Evolutionary conservation across 1,139 yeast species (phyloP), one percentile per base, ranked within the genome.

Genomic region (Blastobotrys ciferrii): DNA sequence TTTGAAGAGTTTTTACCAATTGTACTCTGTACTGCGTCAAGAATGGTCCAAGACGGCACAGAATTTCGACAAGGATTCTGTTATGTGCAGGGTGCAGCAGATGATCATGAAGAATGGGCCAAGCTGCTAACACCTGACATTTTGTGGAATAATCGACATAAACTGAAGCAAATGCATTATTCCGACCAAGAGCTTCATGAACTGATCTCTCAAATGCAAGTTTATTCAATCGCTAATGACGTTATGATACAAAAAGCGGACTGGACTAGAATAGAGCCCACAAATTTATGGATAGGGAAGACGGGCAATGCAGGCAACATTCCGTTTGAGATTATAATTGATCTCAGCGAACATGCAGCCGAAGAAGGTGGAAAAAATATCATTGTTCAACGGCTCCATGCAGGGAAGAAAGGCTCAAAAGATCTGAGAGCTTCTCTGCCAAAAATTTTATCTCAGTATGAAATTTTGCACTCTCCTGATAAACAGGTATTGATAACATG

Each of bases 1-100:
- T 61, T 52, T 36, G 65, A 59, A 2, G 66, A 64, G 13, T 70
- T 71, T 47, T 60, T 68, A 43, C 74, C 84, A 19, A 52, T 81
- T 9, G 63, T 81, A 4, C 70, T 82, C 51, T 72, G 87, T 39
- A 84, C 91, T 1, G 85, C 87, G 0, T 85, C 95, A 32, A 69
- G 73, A 51, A 73, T 70, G 60, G 77, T 74, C 9, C 81, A 76
- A 48, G 84, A 79, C 60, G 84, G 85, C 12, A 65, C 70, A 2
- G 74, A 72, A 46, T 66, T 68, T 42, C 58, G 73, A 40, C 58
- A 65, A 40, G 81, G 77, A 1, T 81, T 69, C 54, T 68, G 74
- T 0, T 89, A 89, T 62, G 84, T 88, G 1, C 96, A 87, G 65
- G 96, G 96, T 1, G 89, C 96, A 0, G 96, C 94, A 0, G 97